phyloP scores from a whole-genome alignment of 441 rosid genomes.

The Erysimum pusillum region DNA sequence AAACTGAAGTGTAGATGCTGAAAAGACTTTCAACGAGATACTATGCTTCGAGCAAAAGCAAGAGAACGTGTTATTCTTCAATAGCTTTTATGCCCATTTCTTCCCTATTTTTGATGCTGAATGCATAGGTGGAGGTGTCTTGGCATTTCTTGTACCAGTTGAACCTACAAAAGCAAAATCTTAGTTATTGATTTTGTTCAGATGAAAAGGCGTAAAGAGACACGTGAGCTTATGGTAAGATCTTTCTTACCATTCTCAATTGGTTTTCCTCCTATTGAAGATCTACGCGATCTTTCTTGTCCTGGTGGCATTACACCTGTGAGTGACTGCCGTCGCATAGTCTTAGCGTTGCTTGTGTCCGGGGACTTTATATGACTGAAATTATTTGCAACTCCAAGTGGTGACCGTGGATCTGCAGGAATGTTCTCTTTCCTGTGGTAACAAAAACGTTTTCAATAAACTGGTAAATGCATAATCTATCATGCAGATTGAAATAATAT shows the following conservation, averaged over 20 bases:
- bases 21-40: slow-evolving; percentile 26
- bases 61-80: slow-evolving; percentile 18
- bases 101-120: slow-evolving; percentile 52
- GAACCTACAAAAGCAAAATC: slow-evolving; percentile 38
- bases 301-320: slow-evolving; percentile 62
- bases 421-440: slow-evolving; percentile 42
- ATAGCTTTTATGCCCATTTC: slow-evolving; percentile 52
- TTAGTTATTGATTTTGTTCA: slow-evolving; percentile 17
- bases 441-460: background rate
- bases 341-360: slow-evolving; percentile 56
- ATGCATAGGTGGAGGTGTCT: slow-evolving; percentile 78
- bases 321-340: slow-evolving; percentile 78
- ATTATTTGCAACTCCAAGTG: slow-evolving; percentile 48
- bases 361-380: slow-evolving; percentile 56
- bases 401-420: slow-evolving; percentile 60
- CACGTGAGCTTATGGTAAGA: background rate
- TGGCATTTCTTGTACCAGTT: slow-evolving; percentile 66
- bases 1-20: slow-evolving; percentile 22
- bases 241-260: slow-evolving; percentile 58
- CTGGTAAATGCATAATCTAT: background rate
- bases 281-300: slow-evolving; percentile 63
- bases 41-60: slow-evolving; percentile 65
- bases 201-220: slow-evolving; percentile 6
- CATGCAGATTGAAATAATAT: background rate
- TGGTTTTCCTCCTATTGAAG: slow-evolving; percentile 80